A percentile compares a stretch with the other conserved stretches of the same genome.
Evolutionary conservation across 768 basidiomycete genomes (phyloP).

Genomic region (Epithele typhae): DNA sequence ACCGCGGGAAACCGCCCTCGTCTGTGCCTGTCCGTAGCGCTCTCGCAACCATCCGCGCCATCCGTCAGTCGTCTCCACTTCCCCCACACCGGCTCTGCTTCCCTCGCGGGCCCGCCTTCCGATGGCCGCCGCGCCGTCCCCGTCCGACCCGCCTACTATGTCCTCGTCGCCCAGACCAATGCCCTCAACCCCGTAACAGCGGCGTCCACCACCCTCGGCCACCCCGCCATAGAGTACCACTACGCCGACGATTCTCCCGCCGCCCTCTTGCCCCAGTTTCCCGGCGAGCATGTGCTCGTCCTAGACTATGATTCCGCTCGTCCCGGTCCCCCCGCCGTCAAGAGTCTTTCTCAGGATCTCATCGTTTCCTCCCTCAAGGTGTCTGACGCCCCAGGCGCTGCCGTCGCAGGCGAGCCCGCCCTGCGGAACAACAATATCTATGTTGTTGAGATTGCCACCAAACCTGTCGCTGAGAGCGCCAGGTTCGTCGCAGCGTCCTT

Average conservation of each 20-base stretch:
- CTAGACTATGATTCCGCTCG: constrained; percentile 58
- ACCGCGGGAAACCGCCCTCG: too few relatives aligned
- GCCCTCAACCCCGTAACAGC: constrained; percentile 35
- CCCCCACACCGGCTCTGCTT: too few relatives aligned
- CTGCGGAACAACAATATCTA: constrained; percentile 63
- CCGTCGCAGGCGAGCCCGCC: constrained; percentile 40
- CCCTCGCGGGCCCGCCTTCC: too few relatives aligned
- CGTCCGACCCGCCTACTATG: constrained; percentile 53
- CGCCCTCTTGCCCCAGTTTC: constrained; percentile 53
- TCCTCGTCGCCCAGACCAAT: constrained; percentile 60
- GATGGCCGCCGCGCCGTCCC: background rate
- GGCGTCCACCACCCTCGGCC: constrained; percentile 40
- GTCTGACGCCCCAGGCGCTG: constrained; percentile 70
- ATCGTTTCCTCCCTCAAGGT: constrained; percentile 58
- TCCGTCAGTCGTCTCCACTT: too few relatives aligned
- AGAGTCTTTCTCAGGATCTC: constrained; percentile 44
- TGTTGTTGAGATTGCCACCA: constrained; percentile 60
- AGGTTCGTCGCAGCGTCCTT: background rate
- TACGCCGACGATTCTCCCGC: constrained; percentile 75
- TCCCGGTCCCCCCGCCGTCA: constrained; percentile 38
- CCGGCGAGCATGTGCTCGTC: constrained; percentile 69
- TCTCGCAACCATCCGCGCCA: too few relatives aligned
- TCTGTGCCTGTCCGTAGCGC: too few relatives aligned
- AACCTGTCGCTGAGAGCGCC: constrained; percentile 46
- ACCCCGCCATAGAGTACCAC: constrained; percentile 76